Conservation (phyloP, 345 rosid genomes). For the Raphanus raphanistrum region DNA sequence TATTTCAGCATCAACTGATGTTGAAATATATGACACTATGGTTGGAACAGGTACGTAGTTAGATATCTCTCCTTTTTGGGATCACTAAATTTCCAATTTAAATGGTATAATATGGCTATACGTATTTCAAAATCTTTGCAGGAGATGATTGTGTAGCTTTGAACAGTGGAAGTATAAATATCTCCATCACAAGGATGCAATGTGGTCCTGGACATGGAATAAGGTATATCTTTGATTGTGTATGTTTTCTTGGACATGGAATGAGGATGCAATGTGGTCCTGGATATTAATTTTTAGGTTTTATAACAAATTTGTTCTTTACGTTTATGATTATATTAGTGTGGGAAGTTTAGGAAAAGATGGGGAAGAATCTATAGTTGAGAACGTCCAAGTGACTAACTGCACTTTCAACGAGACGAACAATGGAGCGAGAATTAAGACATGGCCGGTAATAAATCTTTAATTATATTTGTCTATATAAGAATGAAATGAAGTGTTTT, state of each 20-base stretch:
- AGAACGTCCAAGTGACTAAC: conserved; percentile 41
- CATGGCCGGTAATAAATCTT: conserved; percentile 43
- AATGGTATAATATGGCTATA: background rate
- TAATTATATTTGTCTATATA: background rate
- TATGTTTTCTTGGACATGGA: no score
- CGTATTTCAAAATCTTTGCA: background rate
- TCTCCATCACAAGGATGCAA: conserved; percentile 16
- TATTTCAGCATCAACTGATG: conserved; percentile 33
- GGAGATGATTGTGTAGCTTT: conserved; percentile 67
- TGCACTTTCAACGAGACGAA: conserved; percentile 43
- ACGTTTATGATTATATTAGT: conserved; percentile 27
- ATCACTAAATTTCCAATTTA: background rate
- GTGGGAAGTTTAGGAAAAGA: conserved; percentile 56
- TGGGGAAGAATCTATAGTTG: conserved; percentile 37
- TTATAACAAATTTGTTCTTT: background rate
- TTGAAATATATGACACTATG: conserved; percentile 30
- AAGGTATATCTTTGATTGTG: conserved; percentile 26
- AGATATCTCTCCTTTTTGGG: background rate
- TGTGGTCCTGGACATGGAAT: conserved; percentile 49
- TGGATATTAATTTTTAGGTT: background rate
- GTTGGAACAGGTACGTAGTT: conserved; percentile 48
- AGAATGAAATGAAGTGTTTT: background rate
- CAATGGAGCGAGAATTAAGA: conserved; percentile 66
- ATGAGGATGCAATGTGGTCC: no score
- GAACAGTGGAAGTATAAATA: conserved; percentile 25